Base-by-base conservation (phyloP, 306 rosid genomes). In the Malus sylvestris region DNA sequence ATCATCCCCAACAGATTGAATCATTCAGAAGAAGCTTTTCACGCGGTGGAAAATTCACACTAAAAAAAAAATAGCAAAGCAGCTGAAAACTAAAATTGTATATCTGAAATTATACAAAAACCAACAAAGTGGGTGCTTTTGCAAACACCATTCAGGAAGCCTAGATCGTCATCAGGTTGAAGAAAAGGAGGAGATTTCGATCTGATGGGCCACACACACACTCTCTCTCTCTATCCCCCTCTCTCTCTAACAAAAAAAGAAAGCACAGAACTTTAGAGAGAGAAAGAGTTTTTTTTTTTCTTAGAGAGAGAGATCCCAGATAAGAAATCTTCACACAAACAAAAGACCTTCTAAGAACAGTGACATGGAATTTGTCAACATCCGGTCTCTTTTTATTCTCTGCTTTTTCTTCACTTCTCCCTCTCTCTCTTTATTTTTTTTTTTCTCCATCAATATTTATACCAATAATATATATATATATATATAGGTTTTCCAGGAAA, bases 311-410 rank as follows among this genome's bases (percentile, higher is more conserved):
- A 91, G 90, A 92, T 94, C 98, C 97, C 87, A 95, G 95, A 92
- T 90, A 90, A 93, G 97, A 91, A 94, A 88, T 92, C 93, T 90
- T 80, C 95, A 80, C 91, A 83, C 89, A 86, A 90, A 92, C 96
- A 91, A 92, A 92, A 92, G 96, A 94, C 90, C 92, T 92, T 95
- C 96, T 84, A 86, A 89, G 96, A 92, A 95, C 97, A 95, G 93
- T 90, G 97, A 95, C 98, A 90, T 87, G 90, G 90, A 86, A 90
- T 95, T 92, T 95, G 98, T 95, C 98, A 88, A 92, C 92, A 90
- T 92, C 96, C 92, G 97, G 93, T 95, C 97, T 92, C 95, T 84
- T 92, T 92, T 86, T 92, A 95, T 95, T 95, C 97, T 85, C 93
- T 92, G 92, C 93, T 90, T 89, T 88, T 87, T 88, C 92, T 67